Evolutionary conservation across 257 asterid genomes (phyloP).

Genomic region (Lantana camara): DNA sequence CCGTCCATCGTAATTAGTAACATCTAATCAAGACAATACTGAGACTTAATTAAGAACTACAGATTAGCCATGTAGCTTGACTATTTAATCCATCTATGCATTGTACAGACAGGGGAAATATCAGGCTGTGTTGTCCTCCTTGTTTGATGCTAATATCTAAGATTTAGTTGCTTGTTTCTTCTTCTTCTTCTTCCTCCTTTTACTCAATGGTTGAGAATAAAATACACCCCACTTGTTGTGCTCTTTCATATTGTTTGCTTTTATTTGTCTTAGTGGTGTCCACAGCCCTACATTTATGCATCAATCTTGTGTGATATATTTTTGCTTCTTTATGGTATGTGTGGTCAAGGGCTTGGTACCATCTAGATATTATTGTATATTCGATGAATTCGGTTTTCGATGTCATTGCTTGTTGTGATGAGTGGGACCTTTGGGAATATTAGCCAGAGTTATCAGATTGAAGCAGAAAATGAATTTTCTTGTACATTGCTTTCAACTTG

Average conservation of each 20-base stretch:
- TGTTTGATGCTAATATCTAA: constrained; percentile 44
- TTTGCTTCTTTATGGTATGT: background rate
- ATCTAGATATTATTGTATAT: background rate
- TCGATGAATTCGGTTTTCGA: constrained; percentile 25
- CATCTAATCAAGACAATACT: constrained; percentile 25
- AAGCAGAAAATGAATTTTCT: background rate
- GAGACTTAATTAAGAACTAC: constrained; percentile 36
- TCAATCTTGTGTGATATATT: background rate
- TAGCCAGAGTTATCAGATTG: too few relatives aligned
- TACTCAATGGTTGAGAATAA: constrained; percentile 21
- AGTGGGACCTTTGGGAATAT: background rate
- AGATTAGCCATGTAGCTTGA: constrained; percentile 38
- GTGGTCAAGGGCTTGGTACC: constrained; percentile 1
- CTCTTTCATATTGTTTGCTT: constrained; percentile 2
- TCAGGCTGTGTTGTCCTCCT: constrained; percentile 54
- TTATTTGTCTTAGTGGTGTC: constrained; percentile 8
- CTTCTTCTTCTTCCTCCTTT: constrained; percentile 17
- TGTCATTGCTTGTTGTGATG: background rate
- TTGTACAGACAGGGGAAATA: constrained; percentile 64
- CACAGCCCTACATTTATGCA: constrained; percentile 11
- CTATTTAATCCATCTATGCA: constrained; percentile 27
- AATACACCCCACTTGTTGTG: constrained; percentile 15
- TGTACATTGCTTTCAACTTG: background rate
- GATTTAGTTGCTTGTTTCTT: constrained; percentile 52
- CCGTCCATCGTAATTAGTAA: constrained; percentile 38